phyloP scores from a whole-genome alignment of 352 stramenopile species.

The Phytophthora capsici region DNA sequence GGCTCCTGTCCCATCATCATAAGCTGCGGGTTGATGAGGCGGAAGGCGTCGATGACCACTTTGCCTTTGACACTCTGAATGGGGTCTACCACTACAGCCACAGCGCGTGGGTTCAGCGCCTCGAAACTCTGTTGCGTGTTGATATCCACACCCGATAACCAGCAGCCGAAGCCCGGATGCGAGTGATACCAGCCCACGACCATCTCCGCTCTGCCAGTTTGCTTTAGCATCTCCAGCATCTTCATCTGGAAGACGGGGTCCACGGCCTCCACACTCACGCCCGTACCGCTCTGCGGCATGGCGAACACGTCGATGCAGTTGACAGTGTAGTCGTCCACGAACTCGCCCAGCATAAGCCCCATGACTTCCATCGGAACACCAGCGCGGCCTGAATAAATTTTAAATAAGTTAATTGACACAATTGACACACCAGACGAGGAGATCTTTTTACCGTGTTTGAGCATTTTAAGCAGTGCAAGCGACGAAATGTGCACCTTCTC shows the following conservation, averaged over 20 bases:
- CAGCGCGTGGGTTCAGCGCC: slow-evolving; percentile 96
- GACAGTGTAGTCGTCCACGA: slow-evolving; percentile 99
- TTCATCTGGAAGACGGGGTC: slow-evolving; percentile 99
- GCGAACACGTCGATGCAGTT: slow-evolving; percentile 99
- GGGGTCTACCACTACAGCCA: slow-evolving; percentile 99
- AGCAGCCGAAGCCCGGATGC: slow-evolving; percentile 99
- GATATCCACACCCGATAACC: slow-evolving; percentile 99
- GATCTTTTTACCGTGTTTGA: slow-evolving; percentile 94
- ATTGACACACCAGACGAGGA: neutral
- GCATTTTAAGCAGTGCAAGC: slow-evolving; percentile 99
- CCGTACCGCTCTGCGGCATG: slow-evolving; percentile 98
- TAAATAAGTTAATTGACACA: too few relatives aligned
- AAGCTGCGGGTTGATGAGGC: slow-evolving; percentile 98
- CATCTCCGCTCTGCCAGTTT: slow-evolving; percentile 96
- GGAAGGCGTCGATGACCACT: slow-evolving; percentile 99
- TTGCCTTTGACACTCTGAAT: slow-evolving; percentile 99
- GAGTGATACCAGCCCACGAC: slow-evolving; percentile 99
- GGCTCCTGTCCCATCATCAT: slow-evolving; percentile 99
- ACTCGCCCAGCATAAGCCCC: slow-evolving; percentile 99
- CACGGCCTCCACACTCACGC: slow-evolving; percentile 97
- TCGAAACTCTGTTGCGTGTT: slow-evolving; percentile 99
- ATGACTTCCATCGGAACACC: slow-evolving; percentile 99
- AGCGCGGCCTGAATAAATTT: slow-evolving; percentile 80
- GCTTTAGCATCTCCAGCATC: slow-evolving; percentile 99
- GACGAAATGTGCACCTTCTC: slow-evolving; percentile 99